Base-by-base conservation (phyloP, 306 rosid genomes). In the Ormosia emarginata region DNA sequence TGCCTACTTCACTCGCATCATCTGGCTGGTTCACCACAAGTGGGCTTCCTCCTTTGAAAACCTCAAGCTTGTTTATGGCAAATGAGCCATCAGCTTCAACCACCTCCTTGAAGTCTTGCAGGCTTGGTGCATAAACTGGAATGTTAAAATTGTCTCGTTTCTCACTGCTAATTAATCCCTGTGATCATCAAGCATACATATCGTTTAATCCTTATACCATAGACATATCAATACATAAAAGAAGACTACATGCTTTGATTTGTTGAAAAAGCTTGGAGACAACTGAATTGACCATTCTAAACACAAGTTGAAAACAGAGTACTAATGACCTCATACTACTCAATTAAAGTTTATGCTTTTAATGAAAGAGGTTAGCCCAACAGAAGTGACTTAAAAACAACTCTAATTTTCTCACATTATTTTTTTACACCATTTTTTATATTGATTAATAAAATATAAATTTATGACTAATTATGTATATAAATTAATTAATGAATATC, bases 41-140 rank as follows among this genome's bases (percentile, higher is more conserved):
- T 1, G 98, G 99, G 46, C 99, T 95, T n/a, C 99, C 99, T 77
- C 96, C 99, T 85, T 95, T 93, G 84, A 95, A 90, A 5, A 95
- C 86, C 80, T 92, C 97, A 18, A 95, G 99, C 84, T 91, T 93
- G 89, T 93, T 87, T 4, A 93, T 90, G 82, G 78, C n/a, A 50
- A 95, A 95, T n/a, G 96, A 92, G 2, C 97, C 97, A 50, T 89
- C 82, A 1, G 90, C 94, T 53, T 93, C 99, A 39, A 95, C 97
- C 13, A 93, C 93, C 75, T 95, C 97, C 84, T 88, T 95, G 80
- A 95, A 92, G 53, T 95, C 99, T 83, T 89, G 98, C 7, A 93
- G 47, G 58, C 97, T 95, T 17, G 99, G 84, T 65, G 99, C 98
- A 59, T 93, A 95, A 17, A 95, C 91, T 9, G 98, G 98, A 81